Evolutionary conservation across 176 grass and related monocot genomes (phyloP).

Genomic region (Canna indica): DNA sequence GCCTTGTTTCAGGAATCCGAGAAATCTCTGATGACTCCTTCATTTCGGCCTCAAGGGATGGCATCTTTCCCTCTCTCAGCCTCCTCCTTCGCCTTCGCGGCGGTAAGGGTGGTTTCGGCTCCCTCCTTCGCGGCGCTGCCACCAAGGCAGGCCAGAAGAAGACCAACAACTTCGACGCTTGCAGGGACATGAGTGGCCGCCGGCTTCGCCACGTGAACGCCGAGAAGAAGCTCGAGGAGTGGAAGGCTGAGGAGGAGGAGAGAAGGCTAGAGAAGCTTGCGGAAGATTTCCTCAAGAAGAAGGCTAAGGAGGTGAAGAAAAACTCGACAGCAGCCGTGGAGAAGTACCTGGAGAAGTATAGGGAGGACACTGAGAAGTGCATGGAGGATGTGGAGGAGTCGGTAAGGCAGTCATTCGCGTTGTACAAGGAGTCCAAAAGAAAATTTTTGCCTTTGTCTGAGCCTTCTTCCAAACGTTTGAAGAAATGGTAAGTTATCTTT

Average conservation of each 20-base stretch:
- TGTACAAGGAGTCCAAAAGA: conserved; percentile 50
- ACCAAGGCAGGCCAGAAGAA: conserved; percentile 90
- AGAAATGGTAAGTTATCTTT: conserved; percentile 58
- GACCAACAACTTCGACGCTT: conserved; percentile 90
- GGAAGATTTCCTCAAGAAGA: conserved; percentile 74
- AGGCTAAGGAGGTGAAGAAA: conserved; percentile 51
- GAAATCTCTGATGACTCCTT: conserved; percentile 31
- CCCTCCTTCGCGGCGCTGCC: conserved; percentile 70
- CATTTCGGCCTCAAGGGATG: conserved; percentile 25
- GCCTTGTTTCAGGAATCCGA: conserved; percentile 30
- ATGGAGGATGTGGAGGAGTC: conserved; percentile 69
- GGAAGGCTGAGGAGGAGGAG: conserved; percentile 61
- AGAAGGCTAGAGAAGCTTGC: conserved; percentile 68
- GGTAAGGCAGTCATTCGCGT: conserved; percentile 46
- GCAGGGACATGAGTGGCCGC: conserved; percentile 85
- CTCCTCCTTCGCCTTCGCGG: conserved; percentile 67
- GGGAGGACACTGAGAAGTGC: conserved; percentile 61
- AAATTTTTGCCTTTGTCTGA: conserved; percentile 37
- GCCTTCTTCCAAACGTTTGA: conserved; percentile 55
- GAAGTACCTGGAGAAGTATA: conserved; percentile 78
- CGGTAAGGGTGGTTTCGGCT: conserved; percentile 87
- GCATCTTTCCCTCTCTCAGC: conserved; percentile 38
- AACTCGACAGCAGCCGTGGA: conserved; percentile 41
- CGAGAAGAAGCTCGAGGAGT: conserved; percentile 84
- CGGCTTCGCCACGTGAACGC: conserved; percentile 84